These are phyloP conservation scores for Parasarocladium wereldwijsianum DNA, from an alignment of 2,329 filamentous ascomycete species.

Conservation along the genomic window DNA sequence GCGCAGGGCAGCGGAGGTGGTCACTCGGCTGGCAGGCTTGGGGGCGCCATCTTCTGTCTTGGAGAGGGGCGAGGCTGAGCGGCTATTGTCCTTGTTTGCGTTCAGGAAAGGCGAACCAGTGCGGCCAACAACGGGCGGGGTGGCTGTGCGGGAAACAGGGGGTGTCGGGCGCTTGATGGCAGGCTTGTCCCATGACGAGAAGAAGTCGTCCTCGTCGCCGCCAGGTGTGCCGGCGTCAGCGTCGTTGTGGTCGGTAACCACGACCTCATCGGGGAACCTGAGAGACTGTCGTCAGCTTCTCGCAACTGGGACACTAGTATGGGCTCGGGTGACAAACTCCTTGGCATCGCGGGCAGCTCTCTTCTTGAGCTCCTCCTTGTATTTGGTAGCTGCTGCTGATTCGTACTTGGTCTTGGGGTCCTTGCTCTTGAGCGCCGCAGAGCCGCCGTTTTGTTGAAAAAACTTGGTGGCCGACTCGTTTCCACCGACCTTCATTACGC, in stretches of 20 bases:
- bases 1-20: slow-evolving; percentile 66
- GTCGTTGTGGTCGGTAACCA: slow-evolving; percentile 61
- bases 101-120: slow-evolving; percentile 85
- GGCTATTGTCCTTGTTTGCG: slow-evolving; percentile 44
- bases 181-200: slow-evolving; percentile 97
- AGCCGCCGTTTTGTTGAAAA: slow-evolving; percentile 93
- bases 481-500: slow-evolving; percentile 94
- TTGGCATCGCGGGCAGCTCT: slow-evolving; percentile 70
- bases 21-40: slow-evolving; percentile 76
- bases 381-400: slow-evolving; percentile 84
- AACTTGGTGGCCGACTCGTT: slow-evolving; percentile 98
- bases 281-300: slow-evolving; percentile 11
- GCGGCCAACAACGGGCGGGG: slow-evolving; percentile 66
- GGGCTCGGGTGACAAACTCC: slow-evolving; percentile 45
- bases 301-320: not conserved
- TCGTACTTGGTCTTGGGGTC: slow-evolving; percentile 96
- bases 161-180: slow-evolving; percentile 93
- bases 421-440: slow-evolving; percentile 87
- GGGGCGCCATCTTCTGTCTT: slow-evolving; percentile 68
- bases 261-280: slow-evolving; percentile 74
- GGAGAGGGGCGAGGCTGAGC: slow-evolving; percentile 71
- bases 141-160: slow-evolving; percentile 77
- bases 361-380: slow-evolving; percentile 91
- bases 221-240: slow-evolving; percentile 64
- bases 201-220: slow-evolving; percentile 84